Evolutionary conservation across 345 rosid species (phyloP).

Genomic region (Balakata baccata): DNA sequence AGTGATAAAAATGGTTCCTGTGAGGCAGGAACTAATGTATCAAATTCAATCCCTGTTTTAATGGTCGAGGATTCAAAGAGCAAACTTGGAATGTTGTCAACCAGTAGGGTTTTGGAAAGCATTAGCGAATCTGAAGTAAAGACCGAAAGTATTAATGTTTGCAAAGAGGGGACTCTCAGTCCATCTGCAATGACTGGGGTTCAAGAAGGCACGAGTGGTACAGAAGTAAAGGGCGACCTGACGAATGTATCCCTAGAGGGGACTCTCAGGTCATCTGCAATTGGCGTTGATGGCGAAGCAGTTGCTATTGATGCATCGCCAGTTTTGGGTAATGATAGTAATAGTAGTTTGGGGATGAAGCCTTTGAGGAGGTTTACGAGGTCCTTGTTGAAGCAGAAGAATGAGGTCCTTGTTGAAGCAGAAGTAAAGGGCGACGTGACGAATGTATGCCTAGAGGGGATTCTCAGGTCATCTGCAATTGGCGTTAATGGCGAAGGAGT

Average conservation of each 20-base stretch:
- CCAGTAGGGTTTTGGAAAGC: neutral
- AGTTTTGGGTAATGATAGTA: neutral
- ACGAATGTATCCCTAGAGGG: neutral
- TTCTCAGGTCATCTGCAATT: neutral
- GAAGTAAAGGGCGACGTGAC: neutral
- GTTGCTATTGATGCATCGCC: neutral
- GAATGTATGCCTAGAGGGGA: constrained; percentile 6
- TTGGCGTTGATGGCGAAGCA: constrained; percentile 8
- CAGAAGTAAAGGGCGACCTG: constrained; percentile 4
- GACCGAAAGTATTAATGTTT: neutral
- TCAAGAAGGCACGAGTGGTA: constrained; percentile 1
- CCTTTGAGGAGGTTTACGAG: constrained; percentile 34
- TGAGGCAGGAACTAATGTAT: constrained; percentile 24
- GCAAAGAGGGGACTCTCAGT: neutral
- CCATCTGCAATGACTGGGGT: neutral
- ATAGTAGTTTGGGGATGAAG: neutral
- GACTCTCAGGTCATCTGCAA: neutral
- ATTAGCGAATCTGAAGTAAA: neutral
- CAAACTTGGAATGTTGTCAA: neutral
- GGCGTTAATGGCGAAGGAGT: constrained; percentile 4
- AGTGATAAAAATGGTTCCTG: constrained; percentile 14
- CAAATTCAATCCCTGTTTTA: constrained; percentile 18
- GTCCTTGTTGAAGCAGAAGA: constrained; percentile 26
- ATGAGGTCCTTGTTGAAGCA: no score
- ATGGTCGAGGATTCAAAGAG: constrained; percentile 5